Evolutionary conservation across 306 rosid genomes (phyloP), one percentile per base, ranked within the genome.

Genomic region (Luffa acutangula): DNA sequence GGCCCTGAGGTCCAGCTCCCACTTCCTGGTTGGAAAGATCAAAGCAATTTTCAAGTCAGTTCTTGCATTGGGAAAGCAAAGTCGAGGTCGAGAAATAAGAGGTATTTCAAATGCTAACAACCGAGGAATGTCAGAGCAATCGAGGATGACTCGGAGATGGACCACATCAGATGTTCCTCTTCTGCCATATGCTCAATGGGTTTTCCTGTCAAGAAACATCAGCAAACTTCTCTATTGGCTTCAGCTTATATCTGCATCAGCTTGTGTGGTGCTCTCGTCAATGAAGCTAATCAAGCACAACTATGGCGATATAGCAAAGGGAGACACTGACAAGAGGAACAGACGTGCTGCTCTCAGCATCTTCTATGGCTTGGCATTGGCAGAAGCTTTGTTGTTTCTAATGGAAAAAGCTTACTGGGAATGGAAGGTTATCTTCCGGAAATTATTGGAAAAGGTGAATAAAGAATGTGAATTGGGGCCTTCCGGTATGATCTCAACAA

Each of bases 201-300:
- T 90, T 81, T 96, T 90, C 83, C 78, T 84, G 15, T 82, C 98
- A 3, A 87, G 87, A 49, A 84, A 96, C 80, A 80, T 96, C 79
- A 93, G 99, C 54, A 93, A 81, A 90, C 58, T 96, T 87, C 87
- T 96, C 39, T 91, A 89, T 86, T 96, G 99, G 98, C 98, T 93
- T 64, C 99, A 93, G 84, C 89, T 96, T 45, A 78, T 96, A 18
- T 96, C 99, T 75, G 99, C 99, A 39, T 84, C 83, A 39, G 93
- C 94, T 78, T 91, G 99, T 37, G 90, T 91, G 12, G 91, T 80
- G 77, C 97, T 96, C 53, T 96, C 99, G 1, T 78, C 65, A 5
- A 84, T 78, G 85, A 96, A 88, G 87, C 91, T 96, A 75, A 79
- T 89, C 69, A 84, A 62, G 80, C 93, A 49, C 52, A 82, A 96